A percentile compares a stretch with the other conserved stretches of the same genome.
Conservation (phyloP, 2,329 filamentous ascomycete species). For the Epichloe sylvatica region DNA sequence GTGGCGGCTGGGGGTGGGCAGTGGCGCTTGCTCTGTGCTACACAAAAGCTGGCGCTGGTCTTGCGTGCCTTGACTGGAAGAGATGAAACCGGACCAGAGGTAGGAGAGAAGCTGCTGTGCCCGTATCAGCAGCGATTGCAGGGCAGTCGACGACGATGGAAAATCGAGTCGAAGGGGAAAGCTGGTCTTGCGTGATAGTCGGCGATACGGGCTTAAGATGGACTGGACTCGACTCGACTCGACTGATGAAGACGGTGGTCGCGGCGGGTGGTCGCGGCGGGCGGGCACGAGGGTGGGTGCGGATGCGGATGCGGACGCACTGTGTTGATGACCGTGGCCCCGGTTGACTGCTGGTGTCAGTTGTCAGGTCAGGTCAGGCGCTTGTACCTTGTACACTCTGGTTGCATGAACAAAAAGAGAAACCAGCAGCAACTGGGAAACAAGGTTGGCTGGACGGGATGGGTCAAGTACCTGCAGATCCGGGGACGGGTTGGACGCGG, state of each 20-base stretch:
- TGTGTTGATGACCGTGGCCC: conserved; percentile 1
- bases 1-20: not conserved
- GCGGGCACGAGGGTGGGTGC: conserved; percentile 3
- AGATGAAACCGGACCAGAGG: conserved; percentile 8
- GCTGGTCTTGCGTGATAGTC: conserved; percentile 6
- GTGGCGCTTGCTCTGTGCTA: conserved; percentile 1
- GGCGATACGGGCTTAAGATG: conserved; percentile 8
- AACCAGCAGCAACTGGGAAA: not conserved
- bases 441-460: conserved; percentile 1
- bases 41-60: not conserved
- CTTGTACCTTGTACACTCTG: not conserved
- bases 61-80: not conserved
- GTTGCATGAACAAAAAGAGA: not conserved
- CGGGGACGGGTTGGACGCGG: conserved; percentile 6
- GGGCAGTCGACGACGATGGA: not conserved
- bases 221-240: conserved; percentile 4
- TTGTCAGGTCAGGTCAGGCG: not conserved
- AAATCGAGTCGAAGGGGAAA: not conserved
- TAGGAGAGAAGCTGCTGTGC: conserved; percentile 7
- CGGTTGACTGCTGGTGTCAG: not conserved
- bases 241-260: not conserved
- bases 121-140: conserved; percentile 4
- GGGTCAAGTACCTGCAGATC: conserved; percentile 13
- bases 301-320: conserved; percentile 1
- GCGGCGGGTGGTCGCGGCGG: not conserved